These are phyloP conservation scores for Globisporangium uncinulatum DNA, from an alignment of 352 stramenopile species.

Conservation along the genomic window DNA sequence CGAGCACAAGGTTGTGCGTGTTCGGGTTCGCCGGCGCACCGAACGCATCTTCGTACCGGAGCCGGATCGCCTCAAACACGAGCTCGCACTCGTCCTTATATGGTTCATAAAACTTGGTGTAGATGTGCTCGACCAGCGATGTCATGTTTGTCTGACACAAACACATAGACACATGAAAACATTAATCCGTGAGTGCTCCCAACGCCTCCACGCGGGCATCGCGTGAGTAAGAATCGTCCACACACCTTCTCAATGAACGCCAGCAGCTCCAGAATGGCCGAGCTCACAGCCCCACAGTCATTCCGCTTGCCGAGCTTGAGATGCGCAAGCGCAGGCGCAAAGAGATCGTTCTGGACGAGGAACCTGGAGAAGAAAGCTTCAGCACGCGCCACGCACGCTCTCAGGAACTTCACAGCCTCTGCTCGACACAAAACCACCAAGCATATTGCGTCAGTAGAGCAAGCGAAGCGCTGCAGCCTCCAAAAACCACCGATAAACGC, in stretches of 20 bases:
- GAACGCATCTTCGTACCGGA: constrained; percentile 49
- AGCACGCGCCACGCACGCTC: constrained; percentile 58
- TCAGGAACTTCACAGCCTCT: constrained; percentile 80
- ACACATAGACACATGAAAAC: background rate
- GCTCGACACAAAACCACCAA: background rate
- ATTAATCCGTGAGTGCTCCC: background rate
- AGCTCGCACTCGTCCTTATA: constrained; percentile 67
- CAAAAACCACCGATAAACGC: background rate
- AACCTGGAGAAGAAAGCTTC: constrained; percentile 83
- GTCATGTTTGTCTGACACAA: constrained; percentile 55
- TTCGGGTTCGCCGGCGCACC: constrained; percentile 18
- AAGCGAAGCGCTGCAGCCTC: constrained; percentile 2
- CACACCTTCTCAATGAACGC: constrained; percentile 72
- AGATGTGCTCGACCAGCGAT: constrained; percentile 69
- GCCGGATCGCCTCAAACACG: constrained; percentile 65
- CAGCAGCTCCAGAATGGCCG: constrained; percentile 68
- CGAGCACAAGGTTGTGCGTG: constrained; percentile 17
- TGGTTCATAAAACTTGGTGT: constrained; percentile 72
- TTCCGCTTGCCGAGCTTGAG: constrained; percentile 48
- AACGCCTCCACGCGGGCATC: background rate
- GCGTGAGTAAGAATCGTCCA: background rate
- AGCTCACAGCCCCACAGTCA: constrained; percentile 45
- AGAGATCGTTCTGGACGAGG: constrained; percentile 71
- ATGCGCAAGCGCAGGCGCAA: constrained; percentile 47
- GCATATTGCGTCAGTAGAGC: background rate